phyloP scores from a whole-genome alignment of 768 basidiomycete genomes.

The Lactifluus piperatus region DNA sequence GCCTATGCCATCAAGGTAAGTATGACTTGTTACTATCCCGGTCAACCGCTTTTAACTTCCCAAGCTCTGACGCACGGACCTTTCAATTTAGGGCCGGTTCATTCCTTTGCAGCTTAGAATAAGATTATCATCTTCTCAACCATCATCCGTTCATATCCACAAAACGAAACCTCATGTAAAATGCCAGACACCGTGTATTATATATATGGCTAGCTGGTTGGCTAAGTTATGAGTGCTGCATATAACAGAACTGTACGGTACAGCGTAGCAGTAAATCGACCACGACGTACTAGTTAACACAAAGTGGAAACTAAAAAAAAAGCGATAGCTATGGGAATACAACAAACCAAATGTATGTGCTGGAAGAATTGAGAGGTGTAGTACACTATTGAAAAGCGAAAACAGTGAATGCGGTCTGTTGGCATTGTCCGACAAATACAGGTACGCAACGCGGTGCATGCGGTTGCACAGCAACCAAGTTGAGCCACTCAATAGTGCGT shows the following conservation, averaged over 20 bases:
- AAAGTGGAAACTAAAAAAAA: neutral
- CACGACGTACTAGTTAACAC: neutral
- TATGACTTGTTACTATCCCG: conserved; percentile 14
- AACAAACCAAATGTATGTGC: conserved; percentile 1
- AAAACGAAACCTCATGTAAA: neutral
- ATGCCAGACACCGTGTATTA: conserved; percentile 6
- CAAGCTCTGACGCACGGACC: conserved; percentile 19
- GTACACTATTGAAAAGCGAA: neutral
- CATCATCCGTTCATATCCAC: neutral
- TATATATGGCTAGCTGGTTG: neutral
- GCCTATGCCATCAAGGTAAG: conserved; percentile 26
- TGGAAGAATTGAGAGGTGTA: neutral
- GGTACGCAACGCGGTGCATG: neutral
- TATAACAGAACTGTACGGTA: neutral
- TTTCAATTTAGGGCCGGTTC: conserved; percentile 8
- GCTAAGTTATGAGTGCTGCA: neutral
- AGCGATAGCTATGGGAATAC: neutral
- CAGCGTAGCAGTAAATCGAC: neutral
- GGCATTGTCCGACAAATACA: neutral
- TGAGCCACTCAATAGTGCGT: conserved; percentile 19
- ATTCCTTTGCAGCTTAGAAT: neutral
- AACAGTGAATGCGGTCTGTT: neutral
- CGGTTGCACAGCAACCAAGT: conserved; percentile 5
- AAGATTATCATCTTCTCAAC: too few species aligned
- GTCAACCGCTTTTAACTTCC: conserved; percentile 4